Evolutionary conservation across 2,329 filamentous ascomycete genomes (phyloP), one percentile per base, ranked within the genome.

Genomic region (Trichoderma sp.): DNA sequence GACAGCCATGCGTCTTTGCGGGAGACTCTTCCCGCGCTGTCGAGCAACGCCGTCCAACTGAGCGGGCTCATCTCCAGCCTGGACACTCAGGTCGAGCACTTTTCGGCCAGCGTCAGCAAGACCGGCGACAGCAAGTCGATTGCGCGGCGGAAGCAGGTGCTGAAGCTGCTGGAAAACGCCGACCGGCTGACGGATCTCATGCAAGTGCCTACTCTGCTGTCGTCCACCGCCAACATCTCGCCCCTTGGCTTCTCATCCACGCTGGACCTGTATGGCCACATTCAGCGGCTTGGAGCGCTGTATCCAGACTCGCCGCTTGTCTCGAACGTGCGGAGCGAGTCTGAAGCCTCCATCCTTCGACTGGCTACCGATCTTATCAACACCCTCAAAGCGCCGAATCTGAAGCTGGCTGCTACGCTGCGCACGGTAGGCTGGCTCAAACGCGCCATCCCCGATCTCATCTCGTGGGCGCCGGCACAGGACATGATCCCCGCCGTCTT

Each of bases 391-490:
- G 85, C 87, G 0, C 92, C 92, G 2, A 88, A 88, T 22, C 85
- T 99, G 60, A 97, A 97, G 78, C 86, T 99, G 4, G 94, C 95
- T 27, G 90, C 91, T 13, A 94, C 93, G 0, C 91, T 99, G 81
- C 88, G 96, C 63, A 97, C 93, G 1, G 89, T 97, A 58, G 92
- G 93, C 68, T 97, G 93, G 92, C 84, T 99, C 53, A 89, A 94
- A 52, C 87, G 95, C 35, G 90, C 97, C 5, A 87, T 94, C 0
- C 93, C 94, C 0, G 94, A 97, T 70, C 80, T 97, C 17, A 72
- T 78, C 29, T 71, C 74, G 0, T 72, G 72, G 15, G 71, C 74
- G 10, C 68, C 74, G 19, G 74, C 76, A 25, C 87, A 97, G 78
- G 88, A 92, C 45, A 86, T 89, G 2, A 83, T 97, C 12, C 93